Base-by-base conservation (phyloP, 106 monocot species). In the Narthecium ossifragum region DNA sequence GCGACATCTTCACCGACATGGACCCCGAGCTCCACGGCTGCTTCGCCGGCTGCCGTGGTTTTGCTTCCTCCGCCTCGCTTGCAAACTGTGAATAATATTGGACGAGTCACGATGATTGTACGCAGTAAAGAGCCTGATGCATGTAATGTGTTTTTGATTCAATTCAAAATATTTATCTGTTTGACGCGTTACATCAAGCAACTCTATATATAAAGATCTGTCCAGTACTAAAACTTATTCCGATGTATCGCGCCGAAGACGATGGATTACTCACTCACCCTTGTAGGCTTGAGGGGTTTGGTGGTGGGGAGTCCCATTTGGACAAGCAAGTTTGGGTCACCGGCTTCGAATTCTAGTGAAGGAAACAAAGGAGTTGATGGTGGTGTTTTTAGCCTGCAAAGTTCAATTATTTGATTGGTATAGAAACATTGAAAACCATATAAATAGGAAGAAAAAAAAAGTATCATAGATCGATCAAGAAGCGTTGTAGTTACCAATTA, bases 291-390 rank as follows among this genome's bases (percentile, higher is more conserved):
- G 40, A 71, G 46, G 37, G 57, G 30, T 32, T 65, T 65, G 8
- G 71, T 53, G 57, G 75, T 67, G 1, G 80, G 70, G 25, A 80
- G 60, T 32, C 75, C 80, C 40, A 52, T 67, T 39, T 75, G 75
- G 53, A 71, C 31, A 26, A 75, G 13, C 71, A 63, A 58, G 48
- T 51, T 55, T 14, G 70, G 29, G 28, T 37, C 46, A 52, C 62
- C 71, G 21, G 55, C 62, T 47, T 80, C 80, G 71, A 80, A 75
- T 34, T 80, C 80, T 49, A 80, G 75, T 3, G 80, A 80, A 22
- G 75, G 80, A 39, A 80, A 80, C 18, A 80, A 36, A 9, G 80
- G 80, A 1, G 80, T 80, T 29, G 75, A 75, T 13, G 80, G 80
- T 14, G 80, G 80, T 47, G 80, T 80, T 54, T 80, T 80, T 8